Conservation (phyloP, 2,329 filamentous ascomycete genomes). For the Fusarium sp. region DNA sequence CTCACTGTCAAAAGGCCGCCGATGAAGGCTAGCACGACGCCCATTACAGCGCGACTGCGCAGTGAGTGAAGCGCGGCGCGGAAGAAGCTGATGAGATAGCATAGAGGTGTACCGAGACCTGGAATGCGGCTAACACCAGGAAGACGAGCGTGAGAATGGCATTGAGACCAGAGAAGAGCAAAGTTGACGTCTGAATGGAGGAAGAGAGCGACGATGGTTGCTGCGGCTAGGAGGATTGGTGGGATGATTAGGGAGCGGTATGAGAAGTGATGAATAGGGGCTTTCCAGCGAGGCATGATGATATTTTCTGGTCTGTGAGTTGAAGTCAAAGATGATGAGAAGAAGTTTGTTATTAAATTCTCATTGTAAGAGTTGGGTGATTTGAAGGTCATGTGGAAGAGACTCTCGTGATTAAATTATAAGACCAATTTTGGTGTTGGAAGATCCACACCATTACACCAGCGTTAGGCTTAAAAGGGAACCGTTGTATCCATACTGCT, state of each 20-base stretch:
- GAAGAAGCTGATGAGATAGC: constrained; percentile 66
- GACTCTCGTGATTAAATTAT: constrained; percentile 35
- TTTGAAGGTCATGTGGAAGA: constrained; percentile 32
- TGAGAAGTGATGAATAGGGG: constrained; percentile 65
- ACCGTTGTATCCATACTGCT: neutral
- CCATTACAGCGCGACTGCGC: constrained; percentile 58
- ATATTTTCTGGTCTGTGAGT: neutral
- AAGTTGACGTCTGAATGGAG: constrained; percentile 63
- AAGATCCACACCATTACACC: constrained; percentile 25
- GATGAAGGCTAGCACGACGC: constrained; percentile 58
- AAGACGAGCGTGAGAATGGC: constrained; percentile 61
- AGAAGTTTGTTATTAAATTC: neutral
- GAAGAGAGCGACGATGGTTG: constrained; percentile 58
- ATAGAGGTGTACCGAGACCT: constrained; percentile 59
- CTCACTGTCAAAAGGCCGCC: constrained; percentile 62
- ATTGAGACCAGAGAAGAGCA: constrained; percentile 66
- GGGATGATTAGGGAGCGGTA: constrained; percentile 65
- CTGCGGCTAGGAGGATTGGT: constrained; percentile 60
- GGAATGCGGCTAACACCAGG: constrained; percentile 60
- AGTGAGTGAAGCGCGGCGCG: constrained; percentile 56
- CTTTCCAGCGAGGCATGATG: constrained; percentile 48
- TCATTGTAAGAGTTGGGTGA: neutral
- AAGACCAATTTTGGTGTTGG: constrained; percentile 24
- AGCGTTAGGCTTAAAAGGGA: constrained; percentile 26
- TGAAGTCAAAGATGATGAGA: too few species aligned